Percentiles rank a stretch among this genome's conserved stretches.
phyloP scores from a whole-genome alignment of 495 filamentous ascomycete genomes.

The Annulohypoxylon maeteangense region DNA sequence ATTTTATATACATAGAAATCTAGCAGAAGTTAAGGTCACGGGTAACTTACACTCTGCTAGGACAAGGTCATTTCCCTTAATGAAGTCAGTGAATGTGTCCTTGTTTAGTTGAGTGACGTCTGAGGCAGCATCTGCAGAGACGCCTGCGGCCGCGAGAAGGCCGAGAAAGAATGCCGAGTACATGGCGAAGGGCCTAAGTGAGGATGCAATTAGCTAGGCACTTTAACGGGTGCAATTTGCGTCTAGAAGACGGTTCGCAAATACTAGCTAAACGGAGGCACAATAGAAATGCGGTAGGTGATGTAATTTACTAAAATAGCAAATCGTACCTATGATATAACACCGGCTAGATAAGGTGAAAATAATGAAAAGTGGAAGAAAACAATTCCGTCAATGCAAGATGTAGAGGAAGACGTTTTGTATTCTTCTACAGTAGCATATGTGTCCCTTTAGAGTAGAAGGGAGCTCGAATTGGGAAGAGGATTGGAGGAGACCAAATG shows the following conservation, averaged over 20 bases:
- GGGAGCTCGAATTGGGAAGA: constrained; percentile 42
- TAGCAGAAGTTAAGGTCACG: neutral
- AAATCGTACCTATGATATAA: constrained; percentile 30
- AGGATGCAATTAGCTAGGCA: constrained; percentile 23
- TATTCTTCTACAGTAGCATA: constrained; percentile 42
- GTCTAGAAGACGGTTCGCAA: neutral
- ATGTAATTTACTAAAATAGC: neutral
- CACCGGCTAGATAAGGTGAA: constrained; percentile 26
- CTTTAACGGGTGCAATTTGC: neutral
- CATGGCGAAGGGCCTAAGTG: constrained; percentile 57
- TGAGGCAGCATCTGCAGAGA: constrained; percentile 65
- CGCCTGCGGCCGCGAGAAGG: constrained; percentile 71
- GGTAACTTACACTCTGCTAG: constrained; percentile 81
- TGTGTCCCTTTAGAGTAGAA: constrained; percentile 46
- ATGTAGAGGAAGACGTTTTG: constrained; percentile 32
- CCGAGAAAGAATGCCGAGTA: constrained; percentile 61
- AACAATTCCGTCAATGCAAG: constrained; percentile 24
- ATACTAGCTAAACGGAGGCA: neutral
- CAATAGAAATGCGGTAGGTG: neutral
- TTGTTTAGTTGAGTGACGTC: constrained; percentile 86
- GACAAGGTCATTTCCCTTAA: constrained; percentile 84
- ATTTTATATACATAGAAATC: constrained; percentile 8
- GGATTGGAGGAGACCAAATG: constrained; percentile 23
- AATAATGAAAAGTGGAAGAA: constrained; percentile 15
- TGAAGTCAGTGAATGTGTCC: constrained; percentile 86